phyloP scores from a whole-genome alignment of 371 early-diverging fungal species.

The Rhizopus microsporus region DNA sequence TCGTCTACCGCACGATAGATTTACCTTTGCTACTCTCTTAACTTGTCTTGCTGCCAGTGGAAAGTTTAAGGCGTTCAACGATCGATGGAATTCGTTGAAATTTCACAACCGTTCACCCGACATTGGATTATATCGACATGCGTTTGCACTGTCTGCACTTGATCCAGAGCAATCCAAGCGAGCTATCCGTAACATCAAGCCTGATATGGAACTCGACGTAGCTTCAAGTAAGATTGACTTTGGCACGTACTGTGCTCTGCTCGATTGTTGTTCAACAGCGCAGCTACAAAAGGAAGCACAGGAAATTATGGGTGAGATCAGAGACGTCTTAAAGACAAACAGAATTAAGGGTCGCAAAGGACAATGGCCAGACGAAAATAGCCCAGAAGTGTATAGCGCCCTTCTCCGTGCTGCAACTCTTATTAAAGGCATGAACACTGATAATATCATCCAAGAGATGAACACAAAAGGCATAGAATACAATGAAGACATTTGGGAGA shows the following conservation, averaged over 20 bases:
- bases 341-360: background rate
- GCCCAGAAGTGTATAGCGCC: background rate
- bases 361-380: background rate
- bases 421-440: slow-evolving; percentile 7
- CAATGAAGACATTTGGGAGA: slow-evolving; percentile 18
- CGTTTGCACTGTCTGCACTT: slow-evolving; percentile 40
- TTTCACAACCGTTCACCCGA: slow-evolving; percentile 41
- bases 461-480: slow-evolving; percentile 11
- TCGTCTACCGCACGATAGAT: slow-evolving; percentile 39
- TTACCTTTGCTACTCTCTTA: slow-evolving; percentile 34
- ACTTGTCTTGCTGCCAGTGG: slow-evolving; percentile 47
- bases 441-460: slow-evolving; percentile 10
- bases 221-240: slow-evolving; percentile 21
- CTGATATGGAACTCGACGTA: slow-evolving; percentile 43
- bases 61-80: slow-evolving; percentile 39
- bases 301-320: slow-evolving; percentile 25
- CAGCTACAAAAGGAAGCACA: slow-evolving; percentile 27
- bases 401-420: background rate
- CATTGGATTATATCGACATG: slow-evolving; percentile 32
- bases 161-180: slow-evolving; percentile 35
- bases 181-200: slow-evolving; percentile 37
- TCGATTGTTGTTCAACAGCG: slow-evolving; percentile 44
- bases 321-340: background rate
- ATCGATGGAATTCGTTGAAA: slow-evolving; percentile 42
- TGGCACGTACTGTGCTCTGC: slow-evolving; percentile 34